Evolutionary conservation across 78 protist genomes (phyloP), one percentile per base, ranked within the genome.

Genomic region (Dictyostelium capitatum): DNA sequence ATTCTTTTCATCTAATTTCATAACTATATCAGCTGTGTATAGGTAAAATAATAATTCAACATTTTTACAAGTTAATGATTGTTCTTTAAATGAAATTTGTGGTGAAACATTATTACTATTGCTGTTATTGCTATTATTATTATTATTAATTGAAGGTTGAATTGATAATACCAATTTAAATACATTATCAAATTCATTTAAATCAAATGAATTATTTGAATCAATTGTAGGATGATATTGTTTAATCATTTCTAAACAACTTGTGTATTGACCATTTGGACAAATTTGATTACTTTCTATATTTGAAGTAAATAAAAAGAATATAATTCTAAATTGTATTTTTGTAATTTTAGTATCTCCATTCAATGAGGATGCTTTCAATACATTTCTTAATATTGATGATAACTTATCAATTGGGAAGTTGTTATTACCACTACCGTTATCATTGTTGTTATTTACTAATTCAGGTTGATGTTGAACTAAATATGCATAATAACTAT

Each of bases 271-370:
- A 48, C 91, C 91, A 83, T 83, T 70, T 19, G 91, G 91, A 56
- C 91, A 83, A n/a, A 19, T 59, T 30, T 20, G 28, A 23, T 37
- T 12, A 30, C 43, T 47, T 43, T 23, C 69, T 1, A 82, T 37
- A 83, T 83, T 80, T 25, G 53, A 73, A 6, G 73, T 83, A 59
- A 83, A 83, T 51, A 83, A 73, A 73, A 37, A 83, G 37, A 83
- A 83, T 6, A 83, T 54, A 6, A 74, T 83, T 43, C 80, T 50
- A 57, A 83, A 73, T 41, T 54, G 82, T 20, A 70, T 57, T 53
- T 50, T 83, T 4, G 12, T 70, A 3, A 83, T 51, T 15, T 11
- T 10, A 10, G 57, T 53, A 23, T 59, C 41, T 0, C 15, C 37
- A 64, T 80, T 70, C 5, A 80, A 23, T 4, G 43, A 11, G 0